Percentiles rank a stretch among this genome's conserved stretches.
phyloP scores from a whole-genome alignment of 2,329 filamentous ascomycete genomes.

The Dactylella cylindrospora region DNA sequence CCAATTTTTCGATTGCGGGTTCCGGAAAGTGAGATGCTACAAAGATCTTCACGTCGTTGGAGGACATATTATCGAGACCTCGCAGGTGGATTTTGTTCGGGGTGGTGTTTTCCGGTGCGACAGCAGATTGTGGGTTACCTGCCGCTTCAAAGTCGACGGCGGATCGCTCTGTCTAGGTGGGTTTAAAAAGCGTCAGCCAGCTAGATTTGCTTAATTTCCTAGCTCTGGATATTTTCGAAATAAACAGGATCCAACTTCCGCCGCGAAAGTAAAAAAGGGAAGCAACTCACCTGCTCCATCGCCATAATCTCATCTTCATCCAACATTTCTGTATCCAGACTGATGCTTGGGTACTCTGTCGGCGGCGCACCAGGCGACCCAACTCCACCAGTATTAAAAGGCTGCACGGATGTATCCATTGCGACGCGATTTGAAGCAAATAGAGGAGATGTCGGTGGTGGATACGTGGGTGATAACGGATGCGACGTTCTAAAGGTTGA shows the following conservation, averaged over 20 bases:
- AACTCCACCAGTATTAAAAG: slow-evolving; percentile 30
- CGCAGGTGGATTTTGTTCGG: slow-evolving; percentile 76
- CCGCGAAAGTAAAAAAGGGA: neutral
- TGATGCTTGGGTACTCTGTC: slow-evolving; percentile 35
- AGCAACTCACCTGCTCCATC: slow-evolving; percentile 25
- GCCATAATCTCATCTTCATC: slow-evolving; percentile 44
- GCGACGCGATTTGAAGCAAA: neutral
- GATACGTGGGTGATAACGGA: neutral
- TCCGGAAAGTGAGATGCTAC: slow-evolving; percentile 66
- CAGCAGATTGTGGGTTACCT: neutral
- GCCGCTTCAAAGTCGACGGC: slow-evolving; percentile 13
- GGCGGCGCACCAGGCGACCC: slow-evolving; percentile 34
- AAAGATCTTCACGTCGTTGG: slow-evolving; percentile 75
- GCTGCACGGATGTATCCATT: slow-evolving; percentile 28
- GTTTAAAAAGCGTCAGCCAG: neutral
- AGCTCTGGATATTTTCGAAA: neutral
- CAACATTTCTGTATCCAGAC: slow-evolving; percentile 44
- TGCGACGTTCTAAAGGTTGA: slow-evolving; percentile 35
- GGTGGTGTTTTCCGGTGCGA: slow-evolving; percentile 46
- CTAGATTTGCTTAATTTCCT: neutral
- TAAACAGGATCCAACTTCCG: neutral
- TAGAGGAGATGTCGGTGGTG: neutral
- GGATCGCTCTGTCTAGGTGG: slow-evolving; percentile 4
- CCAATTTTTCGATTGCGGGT: slow-evolving; percentile 64
- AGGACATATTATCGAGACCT: slow-evolving; percentile 79